phyloP scores from a whole-genome alignment of 2,329 filamentous ascomycete genomes.

The Epichloe scottii region DNA sequence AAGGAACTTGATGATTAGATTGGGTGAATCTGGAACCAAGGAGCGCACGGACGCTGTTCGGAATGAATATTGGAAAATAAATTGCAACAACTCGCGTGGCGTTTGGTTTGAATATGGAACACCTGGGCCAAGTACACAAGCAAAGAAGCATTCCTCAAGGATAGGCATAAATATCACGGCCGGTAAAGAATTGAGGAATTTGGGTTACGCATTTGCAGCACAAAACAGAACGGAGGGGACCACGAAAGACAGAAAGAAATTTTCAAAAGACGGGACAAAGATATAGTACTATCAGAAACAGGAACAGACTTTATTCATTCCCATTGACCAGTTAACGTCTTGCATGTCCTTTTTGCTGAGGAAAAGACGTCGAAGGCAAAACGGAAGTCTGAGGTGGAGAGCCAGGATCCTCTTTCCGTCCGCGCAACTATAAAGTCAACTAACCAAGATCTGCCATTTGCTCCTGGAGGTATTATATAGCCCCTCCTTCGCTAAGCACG shows the following conservation, averaged over 20 bases:
- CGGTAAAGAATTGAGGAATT: not conserved
- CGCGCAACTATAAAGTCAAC: not conserved
- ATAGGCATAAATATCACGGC: not conserved
- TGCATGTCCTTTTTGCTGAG: too few relatives aligned
- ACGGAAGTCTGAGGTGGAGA: not conserved
- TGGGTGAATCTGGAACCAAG: not conserved
- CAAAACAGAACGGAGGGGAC: not conserved
- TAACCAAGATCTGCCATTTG: not conserved
- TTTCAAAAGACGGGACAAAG: not conserved
- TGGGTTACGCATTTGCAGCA: not conserved
- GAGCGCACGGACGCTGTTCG: not conserved
- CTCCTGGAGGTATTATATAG: too few relatives aligned
- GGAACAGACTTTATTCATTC: not conserved
- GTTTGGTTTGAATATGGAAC: not conserved
- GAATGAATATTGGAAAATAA: not conserved
- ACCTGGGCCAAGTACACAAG: not conserved
- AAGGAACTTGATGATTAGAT: constrained; percentile 5
- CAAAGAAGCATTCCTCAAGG: not conserved
- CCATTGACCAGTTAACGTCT: not conserved
- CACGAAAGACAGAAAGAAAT: not conserved
- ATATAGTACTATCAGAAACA: not conserved
- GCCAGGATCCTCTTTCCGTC: not conserved
- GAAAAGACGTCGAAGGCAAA: not conserved
- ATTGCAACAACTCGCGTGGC: not conserved
- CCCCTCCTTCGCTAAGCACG: constrained; percentile 11